Evolutionary conservation across 805 yeast genomes (phyloP).

Genomic region (Cyberlindnera saturnus): DNA sequence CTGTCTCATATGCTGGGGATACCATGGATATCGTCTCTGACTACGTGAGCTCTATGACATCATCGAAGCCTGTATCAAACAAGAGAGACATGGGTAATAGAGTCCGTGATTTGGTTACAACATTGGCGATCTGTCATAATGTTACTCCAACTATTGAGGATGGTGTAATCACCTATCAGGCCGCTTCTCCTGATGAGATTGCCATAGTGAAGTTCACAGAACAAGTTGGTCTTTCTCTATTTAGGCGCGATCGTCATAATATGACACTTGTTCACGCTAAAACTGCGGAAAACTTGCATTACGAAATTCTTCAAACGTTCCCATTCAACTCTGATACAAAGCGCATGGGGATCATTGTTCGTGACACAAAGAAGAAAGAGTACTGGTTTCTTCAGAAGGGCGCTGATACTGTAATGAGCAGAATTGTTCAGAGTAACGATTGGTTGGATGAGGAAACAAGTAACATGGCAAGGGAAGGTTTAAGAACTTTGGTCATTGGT

Average conservation of each 20-base stretch:
- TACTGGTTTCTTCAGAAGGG: constrained; percentile 88
- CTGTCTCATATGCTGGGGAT: constrained; percentile 88
- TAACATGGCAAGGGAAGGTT: constrained; percentile 97
- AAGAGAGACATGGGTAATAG: constrained; percentile 69
- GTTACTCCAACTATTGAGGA: constrained; percentile 91
- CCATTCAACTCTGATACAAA: constrained; percentile 96
- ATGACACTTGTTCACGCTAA: constrained; percentile 62
- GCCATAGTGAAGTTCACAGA: constrained; percentile 95
- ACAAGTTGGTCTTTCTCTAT: constrained; percentile 71
- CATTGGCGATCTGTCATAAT: constrained; percentile 92
- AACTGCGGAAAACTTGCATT: constrained; percentile 45
- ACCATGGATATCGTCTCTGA: constrained; percentile 83
- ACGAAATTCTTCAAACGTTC: constrained; percentile 72
- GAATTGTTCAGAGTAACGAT: constrained; percentile 77
- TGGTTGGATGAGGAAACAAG: constrained; percentile 98
- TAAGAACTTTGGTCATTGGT: constrained; percentile 92
- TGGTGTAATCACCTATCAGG: constrained; percentile 78
- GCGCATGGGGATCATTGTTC: constrained; percentile 88
- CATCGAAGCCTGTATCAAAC: constrained; percentile 23
- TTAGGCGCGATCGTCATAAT: constrained; percentile 75
- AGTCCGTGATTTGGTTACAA: constrained; percentile 73
- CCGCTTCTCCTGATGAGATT: constrained; percentile 97
- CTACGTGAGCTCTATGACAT: constrained; percentile 38
- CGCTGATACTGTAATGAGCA: constrained; percentile 91
- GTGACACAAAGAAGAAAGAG: constrained; percentile 57